Evolutionary conservation across 2,329 filamentous ascomycete genomes (phyloP).

Genomic region (Ploettnerulaceae sp.): DNA sequence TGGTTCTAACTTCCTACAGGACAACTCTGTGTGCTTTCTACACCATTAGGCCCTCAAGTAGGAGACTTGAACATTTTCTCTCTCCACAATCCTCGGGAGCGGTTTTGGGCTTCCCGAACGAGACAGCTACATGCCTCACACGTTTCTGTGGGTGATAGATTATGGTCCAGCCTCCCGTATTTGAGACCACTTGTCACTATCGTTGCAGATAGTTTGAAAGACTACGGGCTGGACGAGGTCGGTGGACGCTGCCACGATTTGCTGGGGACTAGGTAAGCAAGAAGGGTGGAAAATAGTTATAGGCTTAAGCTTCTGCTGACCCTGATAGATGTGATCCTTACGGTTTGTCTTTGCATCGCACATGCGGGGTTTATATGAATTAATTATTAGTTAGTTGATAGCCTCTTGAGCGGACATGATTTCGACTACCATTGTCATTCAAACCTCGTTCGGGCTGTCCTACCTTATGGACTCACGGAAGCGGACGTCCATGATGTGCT

Average conservation of each 20-base stretch:
- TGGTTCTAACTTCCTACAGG: conserved; percentile 41
- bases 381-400: conserved; percentile 55
- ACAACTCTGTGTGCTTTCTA: conserved; percentile 66
- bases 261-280: conserved; percentile 55
- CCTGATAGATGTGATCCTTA: conserved; percentile 68
- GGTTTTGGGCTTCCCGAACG: conserved; percentile 77
- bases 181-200: conserved; percentile 72
- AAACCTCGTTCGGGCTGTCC: conserved; percentile 69
- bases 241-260: conserved; percentile 72
- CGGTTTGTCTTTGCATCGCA: conserved; percentile 33
- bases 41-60: conserved; percentile 73
- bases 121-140: conserved; percentile 75
- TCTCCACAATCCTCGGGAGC: conserved; percentile 67
- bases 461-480: conserved; percentile 64
- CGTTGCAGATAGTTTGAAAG: conserved; percentile 58
- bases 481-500: conserved; percentile 78
- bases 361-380: too few relatives aligned
- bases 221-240: conserved; percentile 56
- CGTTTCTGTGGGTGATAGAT: conserved; percentile 63
- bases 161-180: conserved; percentile 76
- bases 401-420: conserved; percentile 61
- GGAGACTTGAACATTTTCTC: conserved; percentile 82
- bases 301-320: neutral
- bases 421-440: conserved; percentile 85
- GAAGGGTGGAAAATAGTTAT: neutral